A percentile compares a stretch with the other conserved stretches of the same genome.
Evolutionary conservation across 306 rosid genomes (phyloP).

Genomic region (Rosa persica): DNA sequence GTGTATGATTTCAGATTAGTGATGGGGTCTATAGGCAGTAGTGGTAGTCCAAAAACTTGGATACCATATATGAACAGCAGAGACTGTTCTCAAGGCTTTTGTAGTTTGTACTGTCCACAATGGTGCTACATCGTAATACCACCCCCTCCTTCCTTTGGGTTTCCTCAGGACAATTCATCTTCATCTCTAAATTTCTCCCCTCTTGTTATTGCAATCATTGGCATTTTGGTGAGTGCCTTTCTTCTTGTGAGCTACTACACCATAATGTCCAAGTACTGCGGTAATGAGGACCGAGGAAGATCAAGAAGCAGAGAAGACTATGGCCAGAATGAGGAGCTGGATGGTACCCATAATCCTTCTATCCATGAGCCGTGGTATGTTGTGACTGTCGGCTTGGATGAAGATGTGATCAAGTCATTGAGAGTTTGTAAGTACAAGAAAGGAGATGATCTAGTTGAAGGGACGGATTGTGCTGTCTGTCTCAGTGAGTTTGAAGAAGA

Average conservation of each 20-base stretch:
- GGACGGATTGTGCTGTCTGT: slow-evolving; percentile 81
- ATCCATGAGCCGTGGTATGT: slow-evolving; percentile 76
- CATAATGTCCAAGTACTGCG: slow-evolving; percentile 79
- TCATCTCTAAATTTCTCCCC: slow-evolving; percentile 70
- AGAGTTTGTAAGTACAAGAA: slow-evolving; percentile 71
- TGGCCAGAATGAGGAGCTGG: slow-evolving; percentile 39
- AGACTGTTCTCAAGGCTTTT: slow-evolving; percentile 88
- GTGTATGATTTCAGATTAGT: slow-evolving; percentile 14
- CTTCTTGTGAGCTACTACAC: slow-evolving; percentile 82
- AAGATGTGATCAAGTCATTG: slow-evolving; percentile 68
- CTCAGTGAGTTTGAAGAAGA: slow-evolving; percentile 82
- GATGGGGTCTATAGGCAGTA: slow-evolving; percentile 67
- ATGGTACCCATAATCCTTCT: slow-evolving; percentile 50
- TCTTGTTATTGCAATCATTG: slow-evolving; percentile 78
- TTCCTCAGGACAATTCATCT: slow-evolving; percentile 44
- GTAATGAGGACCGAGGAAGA: slow-evolving; percentile 32
- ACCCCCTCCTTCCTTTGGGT: slow-evolving; percentile 77
- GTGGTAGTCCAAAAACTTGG: slow-evolving; percentile 55
- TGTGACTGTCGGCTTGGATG: slow-evolving; percentile 67
- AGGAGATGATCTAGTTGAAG: slow-evolving; percentile 66
- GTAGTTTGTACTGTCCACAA: slow-evolving; percentile 79
- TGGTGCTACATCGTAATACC: slow-evolving; percentile 75
- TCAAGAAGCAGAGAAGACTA: slow-evolving; percentile 20
- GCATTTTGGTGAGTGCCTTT: slow-evolving; percentile 80
- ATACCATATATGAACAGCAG: slow-evolving; percentile 67